Evolutionary conservation across 768 basidiomycete species (phyloP).

Genomic region (Boletales sp.): DNA sequence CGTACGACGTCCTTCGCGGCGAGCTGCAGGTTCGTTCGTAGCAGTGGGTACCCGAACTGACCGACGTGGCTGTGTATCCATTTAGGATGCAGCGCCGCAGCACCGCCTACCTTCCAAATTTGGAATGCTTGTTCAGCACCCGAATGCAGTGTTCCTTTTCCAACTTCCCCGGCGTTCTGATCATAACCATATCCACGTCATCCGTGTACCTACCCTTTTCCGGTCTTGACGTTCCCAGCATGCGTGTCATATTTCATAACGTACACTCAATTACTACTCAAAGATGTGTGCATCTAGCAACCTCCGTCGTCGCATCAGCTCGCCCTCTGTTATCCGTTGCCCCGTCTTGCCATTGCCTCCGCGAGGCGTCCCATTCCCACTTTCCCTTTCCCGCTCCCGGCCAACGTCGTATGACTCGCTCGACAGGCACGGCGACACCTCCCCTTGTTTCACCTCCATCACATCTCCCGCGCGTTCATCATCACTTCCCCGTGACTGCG

Average conservation of each 20-base stretch:
- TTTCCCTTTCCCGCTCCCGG: conserved; percentile 30
- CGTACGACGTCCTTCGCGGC: too few relatives aligned
- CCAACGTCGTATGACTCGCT: conserved; percentile 2
- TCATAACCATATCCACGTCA: neutral
- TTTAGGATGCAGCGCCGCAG: conserved; percentile 34
- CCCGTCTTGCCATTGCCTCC: conserved; percentile 44
- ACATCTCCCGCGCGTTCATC: conserved; percentile 13
- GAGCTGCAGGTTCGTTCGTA: too few relatives aligned
- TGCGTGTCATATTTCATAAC: neutral
- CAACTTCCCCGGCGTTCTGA: conserved; percentile 5
- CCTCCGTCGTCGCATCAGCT: conserved; percentile 74
- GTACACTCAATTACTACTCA: conserved; percentile 20
- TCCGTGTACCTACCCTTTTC: too few relatives aligned
- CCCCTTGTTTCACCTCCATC: conserved; percentile 17
- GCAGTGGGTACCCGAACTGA: conserved; percentile 30
- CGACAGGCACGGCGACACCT: conserved; percentile 8
- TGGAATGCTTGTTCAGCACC: conserved; percentile 11
- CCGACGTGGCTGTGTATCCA: conserved; percentile 33
- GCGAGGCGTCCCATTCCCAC: conserved; percentile 25
- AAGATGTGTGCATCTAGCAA: conserved; percentile 72
- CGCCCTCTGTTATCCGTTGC: conserved; percentile 71
- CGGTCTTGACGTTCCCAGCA: too few relatives aligned
- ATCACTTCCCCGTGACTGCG: conserved; percentile 17
- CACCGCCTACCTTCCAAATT: conserved; percentile 26
- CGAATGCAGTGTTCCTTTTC: conserved; percentile 20